Evolutionary conservation across 129 eudicot species (phyloP), one percentile per base, ranked within the genome.

Genomic region (Cynara cardunculus): DNA sequence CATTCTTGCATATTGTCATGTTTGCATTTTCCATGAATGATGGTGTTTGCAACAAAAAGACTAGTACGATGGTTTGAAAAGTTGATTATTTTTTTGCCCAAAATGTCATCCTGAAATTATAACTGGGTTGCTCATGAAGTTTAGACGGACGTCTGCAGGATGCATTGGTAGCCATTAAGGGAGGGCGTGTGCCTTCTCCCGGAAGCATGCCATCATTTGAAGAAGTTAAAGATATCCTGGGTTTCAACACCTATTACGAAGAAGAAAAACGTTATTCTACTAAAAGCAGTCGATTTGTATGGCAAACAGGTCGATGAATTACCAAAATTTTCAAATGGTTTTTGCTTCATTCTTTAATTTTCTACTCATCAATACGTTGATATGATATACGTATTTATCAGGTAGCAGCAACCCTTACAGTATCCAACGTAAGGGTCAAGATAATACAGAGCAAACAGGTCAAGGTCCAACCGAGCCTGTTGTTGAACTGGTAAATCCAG

Each of bases 151-250:
- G 24, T 64, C 35, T 88, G 79, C 89, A 94, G 97, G 99, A 94
- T 87, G 96, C 99, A 16, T 62, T 94, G 69, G 74, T 72, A 61
- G 99, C 97, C 24, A 92, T 94, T 39, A 92, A 80, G 82, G 92
- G 91, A 82, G 97, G 99, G 9, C 96, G 94, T 4, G 56, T 94
- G 71, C 99, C 99, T 46, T 75, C 97, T 37, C 97, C 99, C 61
- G 97, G 91, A 83, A 94, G 96, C 88, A 90, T 94, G 96, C 97
- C 99, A 32, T 89, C 99, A 59, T 94, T 94, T 85, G 99, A 92
- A 80, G 99, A 95, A 82, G 78, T 95, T 19, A 93, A 95, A 85
- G 93, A 95, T 30, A 80, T 90, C 37, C 76, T 95, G 75, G 99
- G 97, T 82, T 92, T 95, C 78, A 88, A 92, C 65, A 18, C 76